These are phyloP conservation scores for Plasmopara viticola DNA, from an alignment of 352 stramenopile genomes.

Conservation along the genomic window DNA sequence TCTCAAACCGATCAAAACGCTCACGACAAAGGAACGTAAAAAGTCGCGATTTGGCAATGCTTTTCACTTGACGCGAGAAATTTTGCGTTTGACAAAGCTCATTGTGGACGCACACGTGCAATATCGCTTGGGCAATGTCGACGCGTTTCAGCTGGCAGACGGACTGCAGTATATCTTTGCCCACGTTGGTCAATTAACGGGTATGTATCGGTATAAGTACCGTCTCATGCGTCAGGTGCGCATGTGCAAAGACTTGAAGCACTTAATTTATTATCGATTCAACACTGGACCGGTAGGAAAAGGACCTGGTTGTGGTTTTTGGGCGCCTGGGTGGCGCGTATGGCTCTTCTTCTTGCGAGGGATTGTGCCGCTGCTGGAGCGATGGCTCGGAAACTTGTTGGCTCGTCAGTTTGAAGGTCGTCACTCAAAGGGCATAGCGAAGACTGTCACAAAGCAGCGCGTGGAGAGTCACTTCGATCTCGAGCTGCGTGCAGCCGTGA, in stretches of 20 bases:
- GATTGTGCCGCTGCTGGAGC: slow-evolving; percentile 97
- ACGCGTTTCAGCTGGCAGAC: slow-evolving; percentile 99
- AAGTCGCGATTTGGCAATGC: slow-evolving; percentile 97
- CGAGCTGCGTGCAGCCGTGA: slow-evolving; percentile 97
- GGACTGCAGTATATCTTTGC: slow-evolving; percentile 99
- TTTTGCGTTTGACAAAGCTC: slow-evolving; percentile 98
- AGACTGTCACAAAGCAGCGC: slow-evolving; percentile 99
- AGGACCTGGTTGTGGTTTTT: slow-evolving; percentile 98
- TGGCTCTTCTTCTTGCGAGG: slow-evolving; percentile 99
- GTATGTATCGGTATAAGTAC: slow-evolving; percentile 99
- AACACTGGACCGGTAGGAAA: slow-evolving; percentile 99
- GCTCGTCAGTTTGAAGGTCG: slow-evolving; percentile 99
- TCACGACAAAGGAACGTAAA: slow-evolving; percentile 99
- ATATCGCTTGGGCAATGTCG: slow-evolving; percentile 98
- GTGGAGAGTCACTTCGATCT: slow-evolving; percentile 99
- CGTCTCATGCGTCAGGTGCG: slow-evolving; percentile 95
- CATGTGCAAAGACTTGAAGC: slow-evolving; percentile 99
- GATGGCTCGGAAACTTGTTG: slow-evolving; percentile 98
- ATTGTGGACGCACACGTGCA: slow-evolving; percentile 99
- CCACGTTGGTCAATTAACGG: slow-evolving; percentile 98
- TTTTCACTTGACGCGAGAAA: slow-evolving; percentile 96
- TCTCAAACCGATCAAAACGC: slow-evolving; percentile 99
- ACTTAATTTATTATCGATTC: slow-evolving; percentile 99
- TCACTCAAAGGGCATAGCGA: slow-evolving; percentile 97
- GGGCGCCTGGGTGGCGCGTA: slow-evolving; percentile 98